A percentile compares a stretch with the other conserved stretches of the same genome.
These are phyloP conservation scores for Oryza glumipatula DNA, from an alignment of 176 grass and related monocot genomes.

Conservation along the genomic window DNA sequence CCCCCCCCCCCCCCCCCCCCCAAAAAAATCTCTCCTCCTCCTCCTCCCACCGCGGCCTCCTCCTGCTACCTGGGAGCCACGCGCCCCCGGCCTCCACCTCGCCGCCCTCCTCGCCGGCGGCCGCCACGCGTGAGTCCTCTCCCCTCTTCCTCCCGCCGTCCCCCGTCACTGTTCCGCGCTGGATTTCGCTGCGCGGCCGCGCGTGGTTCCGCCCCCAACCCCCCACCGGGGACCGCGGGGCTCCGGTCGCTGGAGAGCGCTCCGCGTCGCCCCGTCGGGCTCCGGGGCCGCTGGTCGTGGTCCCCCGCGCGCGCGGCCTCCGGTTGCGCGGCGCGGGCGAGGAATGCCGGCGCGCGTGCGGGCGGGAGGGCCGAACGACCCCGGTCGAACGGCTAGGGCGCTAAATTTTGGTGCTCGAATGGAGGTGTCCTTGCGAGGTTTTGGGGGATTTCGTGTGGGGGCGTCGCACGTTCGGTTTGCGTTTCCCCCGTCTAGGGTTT, in stretches of 20 bases:
- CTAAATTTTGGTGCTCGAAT: background rate
- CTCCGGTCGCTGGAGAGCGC: background rate
- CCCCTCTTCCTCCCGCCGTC: too few relatives aligned
- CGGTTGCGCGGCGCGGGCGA: background rate
- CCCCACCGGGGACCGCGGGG: background rate
- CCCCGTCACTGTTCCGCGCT: background rate
- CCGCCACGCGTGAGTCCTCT: constrained; percentile 5
- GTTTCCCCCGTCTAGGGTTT: constrained; percentile 30
- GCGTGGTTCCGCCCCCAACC: background rate
- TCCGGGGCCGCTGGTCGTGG: background rate
- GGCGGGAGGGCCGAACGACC: background rate
- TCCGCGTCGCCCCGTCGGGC: background rate
- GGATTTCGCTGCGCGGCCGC: background rate
- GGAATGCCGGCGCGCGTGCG: constrained; percentile 1
- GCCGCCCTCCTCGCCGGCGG: background rate
- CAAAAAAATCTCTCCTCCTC: constrained; percentile 6
- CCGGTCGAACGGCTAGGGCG: background rate
- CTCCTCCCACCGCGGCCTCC: background rate
- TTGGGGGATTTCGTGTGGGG: background rate
- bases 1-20: too few relatives aligned
- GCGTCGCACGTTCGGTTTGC: background rate
- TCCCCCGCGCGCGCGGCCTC: background rate
- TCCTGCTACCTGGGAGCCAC: constrained; percentile 4
- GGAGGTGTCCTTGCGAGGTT: background rate
- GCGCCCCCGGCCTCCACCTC: background rate